These are phyloP conservation scores for Nyctanthes arbortristis DNA, from an alignment of 257 asterid genomes.

Conservation along the genomic window DNA sequence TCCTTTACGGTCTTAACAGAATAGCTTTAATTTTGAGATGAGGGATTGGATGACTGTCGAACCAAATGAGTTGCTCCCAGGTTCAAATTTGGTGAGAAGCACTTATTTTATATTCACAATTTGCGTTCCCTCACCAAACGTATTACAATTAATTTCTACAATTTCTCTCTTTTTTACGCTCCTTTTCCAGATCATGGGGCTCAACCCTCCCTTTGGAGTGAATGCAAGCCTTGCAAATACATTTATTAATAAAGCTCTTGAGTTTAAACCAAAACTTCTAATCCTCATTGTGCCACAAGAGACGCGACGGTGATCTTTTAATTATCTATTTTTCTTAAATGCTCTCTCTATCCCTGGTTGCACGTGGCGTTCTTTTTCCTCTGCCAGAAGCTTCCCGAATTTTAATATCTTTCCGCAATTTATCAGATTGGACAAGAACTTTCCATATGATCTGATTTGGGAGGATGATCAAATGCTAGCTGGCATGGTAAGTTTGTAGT, in stretches of 20 bases:
- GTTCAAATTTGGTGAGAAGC: slow-evolving; percentile 73
- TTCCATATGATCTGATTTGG: slow-evolving; percentile 73
- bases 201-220: slow-evolving; percentile 94
- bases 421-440: slow-evolving; percentile 62
- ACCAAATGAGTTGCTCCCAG: slow-evolving; percentile 58
- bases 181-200: slow-evolving; percentile 77
- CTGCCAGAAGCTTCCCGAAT: not conserved
- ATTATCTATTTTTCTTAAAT: not conserved
- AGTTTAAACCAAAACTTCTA: slow-evolving; percentile 86
- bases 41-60: slow-evolving; percentile 79
- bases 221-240: slow-evolving; percentile 70
- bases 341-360: not conserved
- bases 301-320: slow-evolving; percentile 51
- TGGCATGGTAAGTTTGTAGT: slow-evolving; percentile 62
- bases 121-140: slow-evolving; percentile 14
- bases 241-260: slow-evolving; percentile 80
- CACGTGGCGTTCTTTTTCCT: not conserved
- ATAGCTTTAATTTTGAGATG: slow-evolving; percentile 77
- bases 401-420: slow-evolving; percentile 12
- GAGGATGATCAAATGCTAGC: slow-evolving; percentile 64
- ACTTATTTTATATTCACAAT: slow-evolving; percentile 15
- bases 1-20: slow-evolving; percentile 43
- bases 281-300: slow-evolving; percentile 82
- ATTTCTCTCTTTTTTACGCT: too few species aligned
- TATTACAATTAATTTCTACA: slow-evolving; percentile 19